Evolutionary conservation across 441 rosid genomes (phyloP).

Genomic region (Adansonia grandidieri): DNA sequence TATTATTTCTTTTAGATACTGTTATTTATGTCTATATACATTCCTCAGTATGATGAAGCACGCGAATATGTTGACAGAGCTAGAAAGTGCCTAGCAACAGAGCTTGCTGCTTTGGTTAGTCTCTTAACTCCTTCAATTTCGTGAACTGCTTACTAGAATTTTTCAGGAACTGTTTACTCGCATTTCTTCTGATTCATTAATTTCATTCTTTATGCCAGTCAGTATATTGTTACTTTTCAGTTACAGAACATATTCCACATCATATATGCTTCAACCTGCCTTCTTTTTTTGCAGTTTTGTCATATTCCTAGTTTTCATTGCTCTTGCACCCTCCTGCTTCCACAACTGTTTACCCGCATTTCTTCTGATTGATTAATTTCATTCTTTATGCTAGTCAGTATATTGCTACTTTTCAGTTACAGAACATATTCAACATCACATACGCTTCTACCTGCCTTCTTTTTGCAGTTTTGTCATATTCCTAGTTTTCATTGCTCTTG

Average conservation of each 20-base stretch:
- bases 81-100: constrained; percentile 97
- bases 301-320: not conserved
- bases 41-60: constrained; percentile 86
- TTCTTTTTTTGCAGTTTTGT: not conserved
- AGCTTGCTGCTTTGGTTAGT: constrained; percentile 99
- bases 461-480: not conserved
- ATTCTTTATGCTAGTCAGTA: constrained; percentile 13
- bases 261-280: not conserved
- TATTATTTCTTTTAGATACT: constrained; percentile 9
- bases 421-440: not conserved
- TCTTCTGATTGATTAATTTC: not conserved
- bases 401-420: constrained; percentile 10
- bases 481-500: not conserved
- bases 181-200: not conserved
- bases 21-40: constrained; percentile 16
- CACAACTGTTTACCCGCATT: not conserved
- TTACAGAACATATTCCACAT: not conserved
- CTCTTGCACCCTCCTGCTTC: not conserved
- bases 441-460: not conserved
- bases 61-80: constrained; percentile 97
- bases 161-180: not conserved
- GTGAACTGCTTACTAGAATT: not conserved
- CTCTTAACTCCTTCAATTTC: constrained; percentile 19
- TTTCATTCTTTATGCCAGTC: constrained; percentile 11
- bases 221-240: not conserved